Evolutionary conservation across 768 basidiomycete species (phyloP).

Genomic region (Cytidiella melzeri): DNA sequence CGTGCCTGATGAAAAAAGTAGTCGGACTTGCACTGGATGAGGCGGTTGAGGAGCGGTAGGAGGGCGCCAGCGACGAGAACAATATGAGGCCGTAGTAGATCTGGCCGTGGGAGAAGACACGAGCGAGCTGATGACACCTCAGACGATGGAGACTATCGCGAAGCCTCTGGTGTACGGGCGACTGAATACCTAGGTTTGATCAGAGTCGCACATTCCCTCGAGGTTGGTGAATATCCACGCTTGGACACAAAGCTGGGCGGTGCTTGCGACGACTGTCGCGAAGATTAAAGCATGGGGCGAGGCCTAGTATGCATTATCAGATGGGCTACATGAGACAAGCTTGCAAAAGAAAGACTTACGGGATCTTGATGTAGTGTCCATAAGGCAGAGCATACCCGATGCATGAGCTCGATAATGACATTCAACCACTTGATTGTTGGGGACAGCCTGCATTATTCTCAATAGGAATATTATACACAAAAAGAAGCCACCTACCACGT

Average conservation of each 20-base stretch:
- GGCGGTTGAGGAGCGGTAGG: background rate
- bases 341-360: slow-evolving; percentile 31
- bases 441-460: too few species aligned
- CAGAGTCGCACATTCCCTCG: slow-evolving; percentile 43
- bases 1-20: slow-evolving; percentile 54
- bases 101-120: slow-evolving; percentile 48
- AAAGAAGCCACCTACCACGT: too few species aligned
- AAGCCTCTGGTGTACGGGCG: slow-evolving; percentile 50
- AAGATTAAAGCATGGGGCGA: slow-evolving; percentile 31
- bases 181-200: slow-evolving; percentile 54
- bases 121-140: slow-evolving; percentile 64
- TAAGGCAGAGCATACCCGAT: too few species aligned
- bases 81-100: slow-evolving; percentile 53
- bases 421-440: too few species aligned
- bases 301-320: background rate
- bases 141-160: slow-evolving; percentile 39
- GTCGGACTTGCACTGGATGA: background rate
- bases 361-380: slow-evolving; percentile 62
- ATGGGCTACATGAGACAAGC: slow-evolving; percentile 53
- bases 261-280: slow-evolving; percentile 52
- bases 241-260: slow-evolving; percentile 56
- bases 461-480: too few species aligned
- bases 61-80: slow-evolving; percentile 50
- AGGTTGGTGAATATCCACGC: slow-evolving; percentile 61
- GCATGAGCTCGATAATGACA: too few species aligned